These are phyloP conservation scores for Candida namnaoensis DNA, from an alignment of 805 yeast species.

Conservation along the genomic window DNA sequence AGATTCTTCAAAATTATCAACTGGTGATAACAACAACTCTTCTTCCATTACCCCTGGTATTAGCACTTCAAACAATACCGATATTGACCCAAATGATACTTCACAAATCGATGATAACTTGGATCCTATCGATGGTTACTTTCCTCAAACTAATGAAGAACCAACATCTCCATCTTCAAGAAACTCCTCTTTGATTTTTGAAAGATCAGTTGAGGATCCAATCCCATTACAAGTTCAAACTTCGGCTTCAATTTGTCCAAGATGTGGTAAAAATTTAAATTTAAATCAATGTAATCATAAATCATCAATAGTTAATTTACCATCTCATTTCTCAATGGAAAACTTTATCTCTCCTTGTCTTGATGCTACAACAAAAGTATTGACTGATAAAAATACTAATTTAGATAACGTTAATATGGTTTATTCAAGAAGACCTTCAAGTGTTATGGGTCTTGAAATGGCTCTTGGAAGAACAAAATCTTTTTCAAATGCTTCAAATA, in stretches of 20 bases:
- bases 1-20: too few relatives aligned
- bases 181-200: slow-evolving; percentile 45
- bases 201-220: slow-evolving; percentile 59
- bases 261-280: slow-evolving; percentile 11
- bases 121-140: neutral
- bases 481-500: slow-evolving; percentile 5
- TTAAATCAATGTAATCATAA: slow-evolving; percentile 16
- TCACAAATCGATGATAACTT: neutral
- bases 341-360: slow-evolving; percentile 76
- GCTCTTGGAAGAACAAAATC: slow-evolving; percentile 29
- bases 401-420: slow-evolving; percentile 68
- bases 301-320: slow-evolving; percentile 19
- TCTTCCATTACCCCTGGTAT: too few relatives aligned
- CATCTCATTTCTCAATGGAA: slow-evolving; percentile 38
- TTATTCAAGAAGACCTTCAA: slow-evolving; percentile 50
- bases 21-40: too few relatives aligned
- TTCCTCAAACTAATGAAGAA: neutral
- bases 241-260: slow-evolving; percentile 11
- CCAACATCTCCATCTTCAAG: neutral
- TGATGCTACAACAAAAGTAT: slow-evolving; percentile 65
- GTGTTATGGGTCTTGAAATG: slow-evolving; percentile 36
- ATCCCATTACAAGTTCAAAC: slow-evolving; percentile 16
- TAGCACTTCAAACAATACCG: neutral
- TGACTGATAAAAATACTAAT: slow-evolving; percentile 46
- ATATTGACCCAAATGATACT: neutral